phyloP scores from a whole-genome alignment of 352 stramenopile genomes.

The Discostella stelligera region DNA sequence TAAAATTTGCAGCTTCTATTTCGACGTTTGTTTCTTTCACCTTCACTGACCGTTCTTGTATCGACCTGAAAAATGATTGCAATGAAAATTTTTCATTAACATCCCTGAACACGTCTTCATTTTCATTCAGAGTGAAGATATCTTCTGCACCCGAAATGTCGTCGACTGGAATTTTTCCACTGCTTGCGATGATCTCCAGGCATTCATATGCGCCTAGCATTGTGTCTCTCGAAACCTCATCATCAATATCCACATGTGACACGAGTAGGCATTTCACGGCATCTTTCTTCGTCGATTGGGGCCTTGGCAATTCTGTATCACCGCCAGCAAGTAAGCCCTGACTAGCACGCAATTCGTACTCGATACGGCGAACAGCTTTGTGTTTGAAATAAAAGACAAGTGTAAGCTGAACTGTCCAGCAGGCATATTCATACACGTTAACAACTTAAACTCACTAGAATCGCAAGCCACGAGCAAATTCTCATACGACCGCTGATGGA shows the following conservation, averaged over 20 bases:
- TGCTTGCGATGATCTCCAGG: conserved; percentile 48
- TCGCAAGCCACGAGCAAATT: conserved; percentile 42
- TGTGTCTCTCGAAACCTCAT: conserved; percentile 34
- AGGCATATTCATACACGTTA: neutral
- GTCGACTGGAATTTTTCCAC: conserved; percentile 41
- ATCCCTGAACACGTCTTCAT: conserved; percentile 29
- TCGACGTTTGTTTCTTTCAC: conserved; percentile 20
- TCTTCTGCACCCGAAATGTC: conserved; percentile 57
- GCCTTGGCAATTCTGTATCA: conserved; percentile 14
- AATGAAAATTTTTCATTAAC: conserved; percentile 47
- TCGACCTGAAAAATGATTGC: conserved; percentile 39
- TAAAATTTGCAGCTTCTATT: conserved; percentile 46
- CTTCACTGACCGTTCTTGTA: conserved; percentile 33
- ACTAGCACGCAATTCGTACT: conserved; percentile 40
- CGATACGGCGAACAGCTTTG: conserved; percentile 18
- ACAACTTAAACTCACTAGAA: conserved; percentile 20
- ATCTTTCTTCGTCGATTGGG: conserved; percentile 15
- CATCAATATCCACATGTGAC: conserved; percentile 39
- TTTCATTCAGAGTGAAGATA: conserved; percentile 34
- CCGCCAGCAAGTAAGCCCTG: conserved; percentile 32
- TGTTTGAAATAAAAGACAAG: neutral
- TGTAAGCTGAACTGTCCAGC: neutral
- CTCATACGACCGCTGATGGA: conserved; percentile 44
- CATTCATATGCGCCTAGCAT: conserved; percentile 49
- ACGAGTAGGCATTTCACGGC: conserved; percentile 45